phyloP scores from a whole-genome alignment of 2,329 filamentous ascomycete genomes.

The Ascochyta lentis region DNA sequence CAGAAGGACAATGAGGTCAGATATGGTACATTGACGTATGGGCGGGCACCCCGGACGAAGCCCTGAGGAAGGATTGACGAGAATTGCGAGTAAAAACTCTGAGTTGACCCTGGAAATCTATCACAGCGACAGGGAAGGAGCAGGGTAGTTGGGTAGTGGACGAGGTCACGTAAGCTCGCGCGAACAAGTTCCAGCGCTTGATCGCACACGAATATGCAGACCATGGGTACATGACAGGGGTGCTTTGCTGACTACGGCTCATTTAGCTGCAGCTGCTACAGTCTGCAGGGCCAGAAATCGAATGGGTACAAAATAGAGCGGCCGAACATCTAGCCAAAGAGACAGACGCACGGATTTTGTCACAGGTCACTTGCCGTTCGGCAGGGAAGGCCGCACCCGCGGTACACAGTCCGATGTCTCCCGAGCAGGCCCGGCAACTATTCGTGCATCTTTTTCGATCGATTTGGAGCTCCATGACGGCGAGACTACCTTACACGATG shows the following conservation, averaged over 20 bases:
- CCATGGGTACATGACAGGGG: constrained; percentile 16
- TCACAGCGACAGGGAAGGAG: constrained; percentile 3
- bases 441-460: too few relatives aligned
- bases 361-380: too few relatives aligned
- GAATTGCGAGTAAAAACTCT: constrained; percentile 3
- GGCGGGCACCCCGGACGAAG: constrained; percentile 4
- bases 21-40: constrained; percentile 20
- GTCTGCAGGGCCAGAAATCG: background rate
- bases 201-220: constrained; percentile 10
- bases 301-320: background rate
- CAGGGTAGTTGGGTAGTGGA: constrained; percentile 8
- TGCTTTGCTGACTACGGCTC: constrained; percentile 9
- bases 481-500: too few relatives aligned
- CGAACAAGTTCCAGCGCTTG: constrained; percentile 13
- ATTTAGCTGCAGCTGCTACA: constrained; percentile 7
- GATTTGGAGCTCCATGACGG: too few relatives aligned
- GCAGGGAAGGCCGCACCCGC: too few relatives aligned
- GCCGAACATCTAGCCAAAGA: too few relatives aligned
- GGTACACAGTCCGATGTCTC: too few relatives aligned
- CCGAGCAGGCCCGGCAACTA: too few relatives aligned
- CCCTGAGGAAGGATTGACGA: constrained; percentile 6
- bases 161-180: constrained; percentile 14
- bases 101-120: background rate
- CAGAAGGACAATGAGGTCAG: constrained; percentile 16
- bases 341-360: too few relatives aligned